Evolutionary conservation across 257 asterid species (phyloP).

Genomic region (Leonotis leonurus): DNA sequence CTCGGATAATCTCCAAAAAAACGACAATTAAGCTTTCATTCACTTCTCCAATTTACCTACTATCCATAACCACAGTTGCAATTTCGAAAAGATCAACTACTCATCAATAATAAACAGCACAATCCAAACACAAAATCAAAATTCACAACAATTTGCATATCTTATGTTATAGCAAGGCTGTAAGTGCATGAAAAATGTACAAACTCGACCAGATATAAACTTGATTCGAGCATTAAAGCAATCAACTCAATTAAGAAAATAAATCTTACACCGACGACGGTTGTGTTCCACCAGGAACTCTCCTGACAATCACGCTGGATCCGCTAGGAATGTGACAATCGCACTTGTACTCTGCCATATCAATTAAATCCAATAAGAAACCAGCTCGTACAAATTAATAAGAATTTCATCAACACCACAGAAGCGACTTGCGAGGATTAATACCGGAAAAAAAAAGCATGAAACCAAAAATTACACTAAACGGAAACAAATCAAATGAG

Average conservation of each 20-base stretch:
- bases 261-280: slow-evolving; percentile 43
- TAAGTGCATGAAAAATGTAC: slow-evolving; percentile 15
- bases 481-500: neutral
- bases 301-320: slow-evolving; percentile 65
- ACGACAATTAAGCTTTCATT: neutral
- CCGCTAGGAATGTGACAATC: slow-evolving; percentile 60
- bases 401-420: neutral
- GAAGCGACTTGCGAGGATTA: neutral
- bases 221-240: neutral
- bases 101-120: neutral
- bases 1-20: neutral
- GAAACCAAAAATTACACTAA: neutral
- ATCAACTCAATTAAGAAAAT: neutral
- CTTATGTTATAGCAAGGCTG: neutral
- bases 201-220: neutral
- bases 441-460: neutral
- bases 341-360: slow-evolving; percentile 46
- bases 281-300: slow-evolving; percentile 58
- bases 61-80: neutral
- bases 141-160: neutral
- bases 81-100: neutral
- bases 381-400: neutral
- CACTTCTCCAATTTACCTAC: neutral
- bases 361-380: neutral
- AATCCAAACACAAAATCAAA: neutral